phyloP scores from a whole-genome alignment of 306 rosid genomes.

The Vicia faba region DNA sequence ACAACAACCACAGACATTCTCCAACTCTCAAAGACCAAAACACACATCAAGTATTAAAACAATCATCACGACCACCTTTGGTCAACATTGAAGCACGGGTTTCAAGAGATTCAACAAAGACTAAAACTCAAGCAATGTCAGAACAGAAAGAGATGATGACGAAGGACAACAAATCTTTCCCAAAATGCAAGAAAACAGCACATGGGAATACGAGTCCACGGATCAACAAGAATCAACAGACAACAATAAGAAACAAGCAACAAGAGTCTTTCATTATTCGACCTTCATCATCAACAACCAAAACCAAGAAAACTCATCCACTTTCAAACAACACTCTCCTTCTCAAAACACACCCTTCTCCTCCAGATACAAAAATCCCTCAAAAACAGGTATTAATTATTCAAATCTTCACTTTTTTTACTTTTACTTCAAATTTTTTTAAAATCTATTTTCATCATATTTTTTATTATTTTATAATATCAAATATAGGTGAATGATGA shows the following conservation, averaged over 20 bases:
- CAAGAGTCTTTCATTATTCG: constrained; percentile 74
- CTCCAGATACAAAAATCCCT: constrained; percentile 43
- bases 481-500: constrained; percentile 40
- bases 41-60: constrained; percentile 33
- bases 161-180: constrained; percentile 31
- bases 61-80: constrained; percentile 33
- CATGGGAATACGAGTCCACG: constrained; percentile 46
- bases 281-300: constrained; percentile 46
- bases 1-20: constrained; percentile 33
- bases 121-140: constrained; percentile 41
- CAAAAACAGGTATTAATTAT: constrained; percentile 47
- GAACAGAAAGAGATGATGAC: constrained; percentile 29
- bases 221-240: constrained; percentile 53
- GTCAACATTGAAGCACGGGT: constrained; percentile 38
- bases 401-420: constrained; percentile 4
- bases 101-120: constrained; percentile 41
- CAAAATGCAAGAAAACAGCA: constrained; percentile 35
- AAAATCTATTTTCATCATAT: background rate
- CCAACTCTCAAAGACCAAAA: constrained; percentile 51
- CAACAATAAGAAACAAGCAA: constrained; percentile 55
- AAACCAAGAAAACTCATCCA: constrained; percentile 58
- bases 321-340: constrained; percentile 52
- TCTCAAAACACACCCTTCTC: constrained; percentile 43
- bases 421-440: background rate
- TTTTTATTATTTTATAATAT: constrained; percentile 18